Base-by-base conservation (phyloP, 768 basidiomycete genomes). In the Lentinula guzmanii region DNA sequence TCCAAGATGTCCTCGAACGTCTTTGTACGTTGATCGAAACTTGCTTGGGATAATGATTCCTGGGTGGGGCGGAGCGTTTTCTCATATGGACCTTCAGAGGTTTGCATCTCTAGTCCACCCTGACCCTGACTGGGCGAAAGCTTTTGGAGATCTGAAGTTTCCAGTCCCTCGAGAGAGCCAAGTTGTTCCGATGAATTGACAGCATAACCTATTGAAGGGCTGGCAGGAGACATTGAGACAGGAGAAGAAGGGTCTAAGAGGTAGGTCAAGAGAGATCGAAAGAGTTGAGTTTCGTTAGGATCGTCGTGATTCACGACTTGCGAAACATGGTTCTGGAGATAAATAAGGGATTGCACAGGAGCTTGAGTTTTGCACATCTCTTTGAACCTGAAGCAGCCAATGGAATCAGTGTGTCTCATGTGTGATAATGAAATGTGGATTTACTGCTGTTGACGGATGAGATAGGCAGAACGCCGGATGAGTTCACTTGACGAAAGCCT, bases 371-470 rank as follows among this genome's bases (percentile, higher is more conserved):
- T 84, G 67, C 89, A 90, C 80, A 91, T 86, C 68, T 93, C 91
- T n/a, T 86, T 83, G 74, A 92, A 93, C 66, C 91, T 93, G 65
- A 33, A 33, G 9, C 35, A 54, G 35, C 8, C 18, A 48, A 45
- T n/a, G 7, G 28, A 16, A 39, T 34, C 39, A 39, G 55, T 31
- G 62, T 34, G 45, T 28, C 18, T n/a, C 9, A 33, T 56, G 5
- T 61, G 11, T 37, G 35, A 28, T 24, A 28, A 54, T 61, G 18
- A 13, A 8, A n/a, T n/a, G 8, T n/a, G 10, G 43, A 76, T 86
- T 59, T 66, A 90, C 91, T 87, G 86, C 68, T 93, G 91, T 63
- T 82, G 79, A 43, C 91, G 84, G 62, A 92, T 79, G 33, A 78
- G 75, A 67, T 86, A 89, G 28, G 74, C 84, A 15, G 85, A 85